Percentiles rank a stretch among this genome's conserved stretches.
These are phyloP conservation scores for Phytopythium ostracodes DNA, from an alignment of 352 stramenopile species.

Conservation along the genomic window DNA sequence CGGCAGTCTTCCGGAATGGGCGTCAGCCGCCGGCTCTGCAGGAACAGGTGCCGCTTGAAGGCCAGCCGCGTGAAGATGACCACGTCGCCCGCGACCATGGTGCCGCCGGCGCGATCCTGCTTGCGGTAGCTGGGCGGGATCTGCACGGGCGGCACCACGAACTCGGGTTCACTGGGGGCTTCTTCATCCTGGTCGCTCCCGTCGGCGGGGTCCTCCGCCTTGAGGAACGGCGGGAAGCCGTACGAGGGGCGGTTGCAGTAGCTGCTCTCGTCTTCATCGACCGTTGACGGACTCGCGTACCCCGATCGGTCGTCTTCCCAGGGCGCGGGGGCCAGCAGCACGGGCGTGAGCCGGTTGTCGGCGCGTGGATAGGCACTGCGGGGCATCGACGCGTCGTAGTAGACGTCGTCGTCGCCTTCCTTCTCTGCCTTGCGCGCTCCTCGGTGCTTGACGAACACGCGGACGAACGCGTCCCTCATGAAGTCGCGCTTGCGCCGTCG, in stretches of 20 bases:
- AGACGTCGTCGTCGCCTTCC: background rate
- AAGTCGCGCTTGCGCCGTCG: constrained; percentile 15
- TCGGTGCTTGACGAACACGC: constrained; percentile 9
- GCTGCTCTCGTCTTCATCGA: background rate
- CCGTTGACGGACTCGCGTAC: background rate
- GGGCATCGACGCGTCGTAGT: background rate
- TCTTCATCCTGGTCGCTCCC: constrained; percentile 7
- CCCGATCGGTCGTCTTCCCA: background rate
- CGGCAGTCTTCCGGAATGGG: constrained; percentile 15
- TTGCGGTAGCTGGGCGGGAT: constrained; percentile 22
- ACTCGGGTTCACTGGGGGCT: constrained; percentile 12
- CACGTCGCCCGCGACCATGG: constrained; percentile 22
- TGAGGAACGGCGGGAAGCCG: constrained; percentile 2
- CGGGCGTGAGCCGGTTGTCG: background rate
- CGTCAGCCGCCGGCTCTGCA: constrained; percentile 9
- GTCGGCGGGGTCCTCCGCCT: background rate
- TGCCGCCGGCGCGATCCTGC: constrained; percentile 25
- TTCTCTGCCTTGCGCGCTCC: background rate
- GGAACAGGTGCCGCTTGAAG: constrained; percentile 24
- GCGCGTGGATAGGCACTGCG: too few species aligned
- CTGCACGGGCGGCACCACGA: constrained; percentile 26
- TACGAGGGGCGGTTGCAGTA: background rate
- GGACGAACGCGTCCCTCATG: constrained; percentile 15
- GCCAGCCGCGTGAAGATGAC: constrained; percentile 31
- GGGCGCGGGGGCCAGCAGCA: background rate